Conservation (phyloP, 495 filamentous ascomycete genomes). For the Melanomma pulvis-pyrius region DNA sequence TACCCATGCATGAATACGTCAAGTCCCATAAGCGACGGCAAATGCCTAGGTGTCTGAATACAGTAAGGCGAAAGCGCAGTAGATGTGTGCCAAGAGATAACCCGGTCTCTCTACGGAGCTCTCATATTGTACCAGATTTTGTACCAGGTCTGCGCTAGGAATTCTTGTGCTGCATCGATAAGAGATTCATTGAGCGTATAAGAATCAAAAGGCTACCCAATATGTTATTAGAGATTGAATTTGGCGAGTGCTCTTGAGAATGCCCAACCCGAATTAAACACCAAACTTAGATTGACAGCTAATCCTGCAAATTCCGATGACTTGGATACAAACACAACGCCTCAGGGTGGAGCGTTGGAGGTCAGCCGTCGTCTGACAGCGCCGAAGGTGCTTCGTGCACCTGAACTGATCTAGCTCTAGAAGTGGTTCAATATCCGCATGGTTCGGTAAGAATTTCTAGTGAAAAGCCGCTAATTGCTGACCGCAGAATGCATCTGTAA, state of each 20-base stretch:
- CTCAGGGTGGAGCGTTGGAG: neutral
- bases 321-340: neutral
- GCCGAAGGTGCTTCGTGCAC: neutral
- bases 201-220: too few species aligned
- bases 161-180: too few species aligned
- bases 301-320: neutral
- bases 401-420: constrained; percentile 10
- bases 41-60: neutral
- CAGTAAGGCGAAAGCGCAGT: neutral
- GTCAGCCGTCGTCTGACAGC: neutral
- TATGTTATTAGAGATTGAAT: neutral
- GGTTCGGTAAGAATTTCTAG: constrained; percentile 5
- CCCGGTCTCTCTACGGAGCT: too few species aligned
- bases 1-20: neutral
- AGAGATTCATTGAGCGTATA: too few species aligned
- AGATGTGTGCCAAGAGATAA: neutral
- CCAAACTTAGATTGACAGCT: neutral
- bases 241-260: neutral
- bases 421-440: constrained; percentile 10
- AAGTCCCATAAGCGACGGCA: neutral
- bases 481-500: constrained; percentile 23
- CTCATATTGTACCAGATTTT: too few species aligned
- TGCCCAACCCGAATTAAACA: neutral
- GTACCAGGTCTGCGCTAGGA: too few species aligned
- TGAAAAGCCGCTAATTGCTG: constrained; percentile 29